phyloP scores from a whole-genome alignment of 1,284 basidiomycete genomes.

The Gomphus bonarii region DNA sequence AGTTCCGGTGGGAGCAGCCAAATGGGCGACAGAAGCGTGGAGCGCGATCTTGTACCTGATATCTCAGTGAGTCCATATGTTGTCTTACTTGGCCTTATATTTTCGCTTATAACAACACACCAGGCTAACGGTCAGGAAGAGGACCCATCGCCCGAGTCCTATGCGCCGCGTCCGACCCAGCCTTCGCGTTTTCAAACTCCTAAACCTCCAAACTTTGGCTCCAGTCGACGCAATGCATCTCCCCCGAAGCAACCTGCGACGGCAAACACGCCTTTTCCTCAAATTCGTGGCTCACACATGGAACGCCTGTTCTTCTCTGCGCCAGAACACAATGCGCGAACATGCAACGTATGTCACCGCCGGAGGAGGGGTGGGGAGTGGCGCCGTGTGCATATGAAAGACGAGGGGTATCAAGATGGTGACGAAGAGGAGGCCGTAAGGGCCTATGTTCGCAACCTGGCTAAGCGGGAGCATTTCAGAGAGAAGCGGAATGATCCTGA shows the following conservation, averaged over 20 bases:
- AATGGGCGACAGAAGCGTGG: background rate
- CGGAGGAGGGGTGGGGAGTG: slow-evolving; percentile 8
- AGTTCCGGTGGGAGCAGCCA: slow-evolving; percentile 10
- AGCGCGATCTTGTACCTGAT: background rate
- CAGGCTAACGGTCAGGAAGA: background rate
- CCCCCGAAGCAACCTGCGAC: slow-evolving; percentile 10
- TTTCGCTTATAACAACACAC: background rate
- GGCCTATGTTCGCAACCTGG: background rate
- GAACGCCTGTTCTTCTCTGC: slow-evolving; percentile 76
- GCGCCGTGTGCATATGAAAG: background rate
- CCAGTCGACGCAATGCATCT: slow-evolving; percentile 2
- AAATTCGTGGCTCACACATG: slow-evolving; percentile 63
- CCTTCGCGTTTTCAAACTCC: slow-evolving; percentile 14
- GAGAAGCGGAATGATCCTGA: slow-evolving; percentile 12
- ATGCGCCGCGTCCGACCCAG: slow-evolving; percentile 13
- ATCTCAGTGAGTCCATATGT: background rate
- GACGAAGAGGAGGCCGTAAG: background rate
- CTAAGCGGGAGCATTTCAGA: background rate
- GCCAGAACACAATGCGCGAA: slow-evolving; percentile 56
- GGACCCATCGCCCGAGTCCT: background rate
- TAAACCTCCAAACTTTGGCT: slow-evolving; percentile 1
- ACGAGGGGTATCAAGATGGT: background rate
- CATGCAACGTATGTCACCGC: slow-evolving; percentile 55
- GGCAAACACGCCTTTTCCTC: slow-evolving; percentile 63
- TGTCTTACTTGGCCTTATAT: background rate